These are phyloP conservation scores for Dothideomycetidae sp. DNA, from an alignment of 2,329 filamentous ascomycete species.

Conservation along the genomic window DNA sequence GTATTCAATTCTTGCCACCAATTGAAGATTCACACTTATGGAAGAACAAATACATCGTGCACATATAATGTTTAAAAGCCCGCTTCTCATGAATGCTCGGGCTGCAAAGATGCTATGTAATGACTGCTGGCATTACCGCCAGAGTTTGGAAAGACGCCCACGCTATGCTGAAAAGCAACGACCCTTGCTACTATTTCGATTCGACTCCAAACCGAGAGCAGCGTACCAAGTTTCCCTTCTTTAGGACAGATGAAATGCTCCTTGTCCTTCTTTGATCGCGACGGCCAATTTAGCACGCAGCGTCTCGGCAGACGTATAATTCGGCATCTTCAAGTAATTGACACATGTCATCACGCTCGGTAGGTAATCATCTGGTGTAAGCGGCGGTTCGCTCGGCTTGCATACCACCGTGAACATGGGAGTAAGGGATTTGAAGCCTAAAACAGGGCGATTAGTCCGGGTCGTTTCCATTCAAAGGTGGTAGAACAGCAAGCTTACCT, in stretches of 20 bases:
- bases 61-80: too few species aligned
- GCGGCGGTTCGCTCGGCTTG: conserved; percentile 92
- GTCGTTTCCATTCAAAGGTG: neutral
- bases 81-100: too few species aligned
- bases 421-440: conserved; percentile 90
- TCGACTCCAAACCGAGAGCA: conserved; percentile 6
- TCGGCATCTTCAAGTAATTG: conserved; percentile 94
- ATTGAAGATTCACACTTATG: too few species aligned
- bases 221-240: conserved; percentile 18
- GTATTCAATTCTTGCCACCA: too few species aligned
- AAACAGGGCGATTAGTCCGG: conserved; percentile 4
- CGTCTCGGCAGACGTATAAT: conserved; percentile 68
- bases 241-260: conserved; percentile 70
- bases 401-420: conserved; percentile 99
- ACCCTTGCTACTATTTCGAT: too few species aligned
- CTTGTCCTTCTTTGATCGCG: conserved; percentile 90
- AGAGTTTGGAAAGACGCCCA: too few species aligned
- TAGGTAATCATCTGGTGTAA: conserved; percentile 91
- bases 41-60: too few species aligned
- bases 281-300: conserved; percentile 66
- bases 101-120: too few species aligned
- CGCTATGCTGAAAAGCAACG: neutral
- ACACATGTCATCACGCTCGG: conserved; percentile 99
- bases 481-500: conserved; percentile 44
- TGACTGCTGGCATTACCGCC: too few species aligned